phyloP scores from a whole-genome alignment of 148 eudicot genomes.

The Rhododendron molle region DNA sequence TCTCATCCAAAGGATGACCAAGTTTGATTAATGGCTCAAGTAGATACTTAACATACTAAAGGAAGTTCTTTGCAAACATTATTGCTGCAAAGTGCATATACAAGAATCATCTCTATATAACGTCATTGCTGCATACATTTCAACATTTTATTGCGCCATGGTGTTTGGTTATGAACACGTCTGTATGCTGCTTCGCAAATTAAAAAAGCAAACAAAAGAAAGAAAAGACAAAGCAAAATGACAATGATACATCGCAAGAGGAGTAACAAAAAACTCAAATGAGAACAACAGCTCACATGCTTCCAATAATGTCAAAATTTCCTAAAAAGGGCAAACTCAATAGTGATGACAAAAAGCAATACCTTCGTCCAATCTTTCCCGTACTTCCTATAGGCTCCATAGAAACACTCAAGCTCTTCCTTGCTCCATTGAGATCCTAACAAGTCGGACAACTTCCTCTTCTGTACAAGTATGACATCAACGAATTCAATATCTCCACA shows the following conservation, averaged over 20 bases:
- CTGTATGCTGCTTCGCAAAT: neutral
- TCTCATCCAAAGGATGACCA: neutral
- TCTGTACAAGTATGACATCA: slow-evolving; percentile 28
- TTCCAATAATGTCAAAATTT: neutral
- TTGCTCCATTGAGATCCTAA: slow-evolving; percentile 61
- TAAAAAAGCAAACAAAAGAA: neutral
- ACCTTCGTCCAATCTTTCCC: slow-evolving; percentile 68
- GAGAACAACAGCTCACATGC: neutral
- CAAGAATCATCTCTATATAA: neutral
- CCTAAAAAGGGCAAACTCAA: neutral
- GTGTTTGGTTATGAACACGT: neutral
- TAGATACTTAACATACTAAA: neutral
- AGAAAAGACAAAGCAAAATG: neutral
- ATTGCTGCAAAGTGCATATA: neutral
- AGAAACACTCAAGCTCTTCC: slow-evolving; percentile 52
- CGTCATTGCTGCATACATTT: neutral
- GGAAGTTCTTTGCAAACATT: neutral
- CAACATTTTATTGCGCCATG: neutral
- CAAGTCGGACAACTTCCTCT: slow-evolving; percentile 45
- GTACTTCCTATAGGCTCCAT: slow-evolving; percentile 52
- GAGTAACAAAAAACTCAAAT: neutral
- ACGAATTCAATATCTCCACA: neutral
- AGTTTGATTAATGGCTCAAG: neutral
- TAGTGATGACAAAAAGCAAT: neutral
- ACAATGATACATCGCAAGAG: neutral